These are phyloP conservation scores for Spatholobus suberectus DNA, from an alignment of 306 rosid species.

Conservation along the genomic window DNA sequence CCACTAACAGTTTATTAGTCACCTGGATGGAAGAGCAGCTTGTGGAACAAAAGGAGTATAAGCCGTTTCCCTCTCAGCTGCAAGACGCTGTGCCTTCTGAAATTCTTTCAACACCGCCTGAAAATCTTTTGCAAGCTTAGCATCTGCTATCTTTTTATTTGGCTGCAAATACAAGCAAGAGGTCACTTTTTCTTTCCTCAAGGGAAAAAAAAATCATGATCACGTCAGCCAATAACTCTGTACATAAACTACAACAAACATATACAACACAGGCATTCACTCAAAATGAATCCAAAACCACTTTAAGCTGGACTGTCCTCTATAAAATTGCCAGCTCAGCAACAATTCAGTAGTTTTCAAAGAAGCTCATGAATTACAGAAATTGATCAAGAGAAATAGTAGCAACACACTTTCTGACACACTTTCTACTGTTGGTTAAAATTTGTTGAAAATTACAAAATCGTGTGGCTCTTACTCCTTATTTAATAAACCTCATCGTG, in stretches of 20 bases:
- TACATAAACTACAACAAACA: not conserved
- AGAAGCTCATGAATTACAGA: not conserved
- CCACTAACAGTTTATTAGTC: not conserved
- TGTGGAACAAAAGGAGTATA: conserved; percentile 85
- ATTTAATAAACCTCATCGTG: too few species aligned
- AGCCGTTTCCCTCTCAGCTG: conserved; percentile 98
- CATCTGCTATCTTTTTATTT: conserved; percentile 94
- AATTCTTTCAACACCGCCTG: conserved; percentile 92
- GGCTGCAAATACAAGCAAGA: conserved; percentile 58
- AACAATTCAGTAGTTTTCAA: not conserved
- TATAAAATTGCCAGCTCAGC: not conserved
- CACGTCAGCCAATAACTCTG: not conserved
- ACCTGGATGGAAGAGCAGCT: conserved; percentile 81
- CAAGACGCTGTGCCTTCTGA: conserved; percentile 96
- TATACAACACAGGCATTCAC: not conserved
- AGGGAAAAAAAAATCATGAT: conserved; percentile 17
- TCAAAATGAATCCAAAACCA: not conserved
- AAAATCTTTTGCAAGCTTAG: conserved; percentile 95
- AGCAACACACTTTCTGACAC: too few species aligned
- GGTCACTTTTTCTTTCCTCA: not conserved
- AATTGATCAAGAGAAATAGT: not conserved
- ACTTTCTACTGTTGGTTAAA: too few species aligned
- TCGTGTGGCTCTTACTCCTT: too few species aligned
- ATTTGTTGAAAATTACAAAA: too few species aligned
- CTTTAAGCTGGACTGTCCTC: not conserved